Conservation (phyloP, 192 early-diverging fungal genomes). For the Geosiphon pyriformis region DNA sequence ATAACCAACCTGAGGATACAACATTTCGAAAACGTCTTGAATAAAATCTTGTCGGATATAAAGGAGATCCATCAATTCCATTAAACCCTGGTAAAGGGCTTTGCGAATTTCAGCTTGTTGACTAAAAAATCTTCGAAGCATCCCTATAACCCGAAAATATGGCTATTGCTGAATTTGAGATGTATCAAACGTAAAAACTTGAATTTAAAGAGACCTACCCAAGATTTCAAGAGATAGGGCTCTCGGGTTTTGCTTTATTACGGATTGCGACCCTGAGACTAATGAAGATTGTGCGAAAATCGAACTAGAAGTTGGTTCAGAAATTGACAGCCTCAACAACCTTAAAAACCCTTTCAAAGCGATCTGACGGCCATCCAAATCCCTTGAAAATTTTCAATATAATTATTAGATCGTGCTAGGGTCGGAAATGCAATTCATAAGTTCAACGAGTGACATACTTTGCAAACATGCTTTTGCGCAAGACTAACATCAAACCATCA, state of each 20-base stretch:
- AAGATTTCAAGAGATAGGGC: conserved; percentile 29
- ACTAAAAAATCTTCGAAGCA: conserved; percentile 61
- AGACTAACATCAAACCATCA: conserved; percentile 57
- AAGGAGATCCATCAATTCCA: conserved; percentile 40
- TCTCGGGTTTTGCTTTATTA: conserved; percentile 4
- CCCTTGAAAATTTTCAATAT: conserved; percentile 28
- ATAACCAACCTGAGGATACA: conserved; percentile 42
- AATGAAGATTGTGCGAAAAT: conserved; percentile 10
- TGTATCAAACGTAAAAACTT: neutral
- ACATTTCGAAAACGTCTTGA: conserved; percentile 45
- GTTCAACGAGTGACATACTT: conserved; percentile 33
- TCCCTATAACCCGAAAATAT: conserved; percentile 39
- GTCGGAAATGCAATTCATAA: neutral
- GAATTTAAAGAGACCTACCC: neutral
- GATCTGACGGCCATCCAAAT: conserved; percentile 52
- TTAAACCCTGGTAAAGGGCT: conserved; percentile 50
- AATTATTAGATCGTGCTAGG: conserved; percentile 13
- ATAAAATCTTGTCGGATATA: conserved; percentile 28
- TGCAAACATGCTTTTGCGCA: conserved; percentile 66
- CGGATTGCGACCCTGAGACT: conserved; percentile 1
- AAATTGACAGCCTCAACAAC: conserved; percentile 36
- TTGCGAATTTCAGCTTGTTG: conserved; percentile 61
- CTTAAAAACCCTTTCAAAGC: conserved; percentile 59
- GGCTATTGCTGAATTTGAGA: neutral
- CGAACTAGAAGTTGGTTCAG: conserved; percentile 16